Percentiles rank a stretch among this genome's conserved stretches.
Evolutionary conservation across 495 filamentous ascomycete species (phyloP).

Genomic region (Aspergillus sparsus): DNA sequence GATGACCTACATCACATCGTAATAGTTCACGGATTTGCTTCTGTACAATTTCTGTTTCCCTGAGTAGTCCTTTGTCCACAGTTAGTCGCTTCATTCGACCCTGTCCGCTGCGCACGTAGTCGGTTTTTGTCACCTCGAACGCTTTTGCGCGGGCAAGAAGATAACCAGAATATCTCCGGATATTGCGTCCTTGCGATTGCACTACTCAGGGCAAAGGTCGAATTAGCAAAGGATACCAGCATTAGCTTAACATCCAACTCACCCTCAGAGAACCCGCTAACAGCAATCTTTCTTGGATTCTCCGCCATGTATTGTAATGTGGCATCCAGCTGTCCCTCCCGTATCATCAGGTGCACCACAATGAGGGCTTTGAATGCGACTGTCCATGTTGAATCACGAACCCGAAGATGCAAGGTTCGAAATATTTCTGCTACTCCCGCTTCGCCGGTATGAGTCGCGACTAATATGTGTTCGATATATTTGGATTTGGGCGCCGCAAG

Average conservation of each 20-base stretch:
- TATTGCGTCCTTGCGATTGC: constrained; percentile 95
- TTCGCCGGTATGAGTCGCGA: constrained; percentile 93
- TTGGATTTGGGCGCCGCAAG: constrained; percentile 97
- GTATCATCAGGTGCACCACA: constrained; percentile 94
- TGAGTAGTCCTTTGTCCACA: constrained; percentile 88
- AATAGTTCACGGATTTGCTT: constrained; percentile 81
- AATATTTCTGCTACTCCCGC: constrained; percentile 96
- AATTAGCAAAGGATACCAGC: constrained; percentile 9
- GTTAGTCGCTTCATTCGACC: constrained; percentile 80
- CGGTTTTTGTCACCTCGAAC: constrained; percentile 79
- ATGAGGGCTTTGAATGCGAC: constrained; percentile 95
- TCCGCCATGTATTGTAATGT: constrained; percentile 84
- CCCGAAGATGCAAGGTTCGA: constrained; percentile 78
- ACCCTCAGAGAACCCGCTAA: constrained; percentile 93
- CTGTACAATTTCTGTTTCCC: constrained; percentile 92
- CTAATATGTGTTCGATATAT: constrained; percentile 97
- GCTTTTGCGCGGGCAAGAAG: constrained; percentile 78
- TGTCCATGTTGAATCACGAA: constrained; percentile 97
- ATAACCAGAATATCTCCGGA: constrained; percentile 87
- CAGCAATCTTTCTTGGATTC: constrained; percentile 78
- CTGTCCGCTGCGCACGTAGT: constrained; percentile 85
- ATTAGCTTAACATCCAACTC: constrained; percentile 32
- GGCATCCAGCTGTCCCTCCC: constrained; percentile 88
- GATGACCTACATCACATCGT: constrained; percentile 77
- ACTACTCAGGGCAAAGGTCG: constrained; percentile 43